Base-by-base conservation (phyloP, 2,329 filamentous ascomycete genomes). In the Aspergillus tanneri region DNA sequence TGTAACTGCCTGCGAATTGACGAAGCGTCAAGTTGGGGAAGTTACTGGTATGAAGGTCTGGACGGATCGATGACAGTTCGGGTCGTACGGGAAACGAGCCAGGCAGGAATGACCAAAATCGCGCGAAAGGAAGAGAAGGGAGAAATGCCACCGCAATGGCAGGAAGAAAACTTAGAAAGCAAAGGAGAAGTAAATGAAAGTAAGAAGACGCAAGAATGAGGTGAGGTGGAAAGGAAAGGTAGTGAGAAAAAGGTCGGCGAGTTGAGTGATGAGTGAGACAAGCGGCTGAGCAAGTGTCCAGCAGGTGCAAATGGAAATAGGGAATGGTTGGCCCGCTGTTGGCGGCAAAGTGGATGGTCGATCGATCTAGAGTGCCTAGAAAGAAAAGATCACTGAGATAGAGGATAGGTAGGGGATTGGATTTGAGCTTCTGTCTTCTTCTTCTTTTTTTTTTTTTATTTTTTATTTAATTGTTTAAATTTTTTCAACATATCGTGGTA, bases 61-160 rank as follows among this genome's bases (percentile, higher is more conserved):
- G 39, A 41, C 12, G 14, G 28, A 35, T 40, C 35, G 42, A 25
- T 40, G 11, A 38, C 14, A 4, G 43, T 22, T 23, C 50, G 47
- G 50, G 37, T 37, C 38, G 27, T 44, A 45, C 50, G 43, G 50
- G 43, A 53, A 48, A 48, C 45, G 44, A 46, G 34, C 11, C 39
- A 22, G 28, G 23, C 14, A 10, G 32, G 30, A 34, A 22, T 23
- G 35, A 28, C 9, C 24, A 34, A 12, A 34, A 18, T 12, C 6
- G 37, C 44, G 44, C 44, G 37, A 35, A 37, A 40, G 41, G 25
- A 11, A 16, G 43, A 25, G 24, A 37, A 28, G 25, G 22, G 18
- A 39, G 40, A 40, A 16, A 23, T 32, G 44, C 40, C 24, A 19
- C 39, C 24, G 18, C 11, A 22, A 16, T 11, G 37, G 22, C 21